Conservation (phyloP, 305 asterid genomes). For the Fraxinus paxiana region DNA sequence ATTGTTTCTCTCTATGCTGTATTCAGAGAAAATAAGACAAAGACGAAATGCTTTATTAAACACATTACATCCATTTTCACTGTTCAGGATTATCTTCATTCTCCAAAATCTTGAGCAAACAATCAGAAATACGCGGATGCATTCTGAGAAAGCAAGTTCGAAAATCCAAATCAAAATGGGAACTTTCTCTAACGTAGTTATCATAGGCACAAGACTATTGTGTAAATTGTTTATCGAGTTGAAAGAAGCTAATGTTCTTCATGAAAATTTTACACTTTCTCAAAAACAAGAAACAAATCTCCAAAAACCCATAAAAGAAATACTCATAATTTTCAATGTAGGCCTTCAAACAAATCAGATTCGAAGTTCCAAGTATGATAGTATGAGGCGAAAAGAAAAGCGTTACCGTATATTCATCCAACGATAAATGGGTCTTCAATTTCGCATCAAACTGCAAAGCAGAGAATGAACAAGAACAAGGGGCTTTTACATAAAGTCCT, state of each 20-base stretch:
- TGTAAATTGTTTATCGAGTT: neutral
- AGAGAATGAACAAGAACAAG: slow-evolving; percentile 4
- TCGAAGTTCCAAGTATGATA: slow-evolving; percentile 29
- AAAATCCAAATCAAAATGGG: slow-evolving; percentile 12
- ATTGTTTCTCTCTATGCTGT: slow-evolving; percentile 13
- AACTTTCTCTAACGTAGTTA: neutral
- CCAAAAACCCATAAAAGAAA: slow-evolving; percentile 4
- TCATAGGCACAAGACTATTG: slow-evolving; percentile 1
- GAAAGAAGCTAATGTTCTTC: neutral
- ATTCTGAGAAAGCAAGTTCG: slow-evolving; percentile 24
- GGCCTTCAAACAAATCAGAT: slow-evolving; percentile 35
- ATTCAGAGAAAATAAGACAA: neutral
- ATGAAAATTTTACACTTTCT: neutral
- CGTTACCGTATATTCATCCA: slow-evolving; percentile 35
- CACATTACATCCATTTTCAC: slow-evolving; percentile 10
- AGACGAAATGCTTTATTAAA: slow-evolving; percentile 2
- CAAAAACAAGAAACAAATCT: slow-evolving; percentile 8
- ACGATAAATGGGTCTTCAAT: slow-evolving; percentile 33
- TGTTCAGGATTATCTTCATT: slow-evolving; percentile 8
- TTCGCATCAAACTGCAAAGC: slow-evolving; percentile 27
- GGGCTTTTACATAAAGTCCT: neutral
- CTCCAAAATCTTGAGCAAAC: slow-evolving; percentile 10
- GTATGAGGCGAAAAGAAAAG: slow-evolving; percentile 4
- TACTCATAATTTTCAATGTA: slow-evolving; percentile 13
- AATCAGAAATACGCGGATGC: slow-evolving; percentile 6